These are phyloP conservation scores for Epithemia pelagica DNA, from an alignment of 108 stramenopile genomes.

Conservation along the genomic window DNA sequence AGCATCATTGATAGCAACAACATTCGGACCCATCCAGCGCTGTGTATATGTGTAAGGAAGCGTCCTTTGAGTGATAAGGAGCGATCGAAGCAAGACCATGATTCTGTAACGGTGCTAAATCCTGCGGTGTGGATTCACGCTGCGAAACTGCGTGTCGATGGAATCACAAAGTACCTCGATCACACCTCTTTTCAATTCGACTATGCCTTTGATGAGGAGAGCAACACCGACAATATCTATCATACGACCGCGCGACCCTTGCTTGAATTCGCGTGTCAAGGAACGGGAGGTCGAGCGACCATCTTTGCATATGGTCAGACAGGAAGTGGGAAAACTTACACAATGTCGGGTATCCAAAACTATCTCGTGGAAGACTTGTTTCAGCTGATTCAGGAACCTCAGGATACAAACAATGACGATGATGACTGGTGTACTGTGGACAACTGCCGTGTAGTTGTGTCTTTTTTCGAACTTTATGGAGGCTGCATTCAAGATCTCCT, in stretches of 20 bases:
- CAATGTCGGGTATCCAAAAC: conserved; percentile 89
- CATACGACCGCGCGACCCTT: conserved; percentile 75
- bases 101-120: conserved; percentile 91
- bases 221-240: conserved; percentile 81
- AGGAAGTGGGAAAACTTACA: conserved; percentile 81
- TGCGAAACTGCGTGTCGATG: conserved; percentile 94
- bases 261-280: conserved; percentile 78
- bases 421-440: conserved; percentile 25
- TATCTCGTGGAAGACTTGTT: conserved; percentile 93
- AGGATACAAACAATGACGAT: background rate
- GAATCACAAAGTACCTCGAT: conserved; percentile 96
- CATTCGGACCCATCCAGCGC: conserved; percentile 13
- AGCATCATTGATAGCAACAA: background rate
- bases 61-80: conserved; percentile 80
- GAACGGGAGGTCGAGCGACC: conserved; percentile 67
- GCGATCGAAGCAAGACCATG: conserved; percentile 77
- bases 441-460: conserved; percentile 47
- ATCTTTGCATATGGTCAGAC: conserved; percentile 94
- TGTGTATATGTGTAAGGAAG: conserved; percentile 89
- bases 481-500: conserved; percentile 94
- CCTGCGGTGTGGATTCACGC: conserved; percentile 91
- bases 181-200: conserved; percentile 93
- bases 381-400: conserved; percentile 60
- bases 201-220: conserved; percentile 79
- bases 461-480: conserved; percentile 98